Conservation (phyloP, 441 rosid genomes). For the Pelargonium citronellum region DNA sequence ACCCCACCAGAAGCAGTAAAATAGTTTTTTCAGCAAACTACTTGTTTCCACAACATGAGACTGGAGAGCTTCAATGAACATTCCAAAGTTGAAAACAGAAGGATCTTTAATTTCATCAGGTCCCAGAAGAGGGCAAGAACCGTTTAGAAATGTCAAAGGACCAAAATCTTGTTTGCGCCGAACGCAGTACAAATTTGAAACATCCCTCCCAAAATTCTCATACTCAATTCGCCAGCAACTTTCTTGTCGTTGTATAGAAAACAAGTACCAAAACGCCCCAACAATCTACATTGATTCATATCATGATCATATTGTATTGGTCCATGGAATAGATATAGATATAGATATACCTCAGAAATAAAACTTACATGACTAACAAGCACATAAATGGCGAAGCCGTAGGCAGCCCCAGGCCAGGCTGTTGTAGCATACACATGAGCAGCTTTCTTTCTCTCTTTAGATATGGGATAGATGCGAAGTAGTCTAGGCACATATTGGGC, state of each 20-base stretch:
- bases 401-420: constrained; percentile 85
- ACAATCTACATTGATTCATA: no score
- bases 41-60: constrained; percentile 43
- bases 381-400: constrained; percentile 71
- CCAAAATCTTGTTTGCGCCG: background rate
- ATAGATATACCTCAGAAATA: background rate
- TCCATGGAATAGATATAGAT: background rate
- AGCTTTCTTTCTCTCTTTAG: constrained; percentile 46
- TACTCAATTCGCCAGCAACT: constrained; percentile 53
- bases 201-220: rapidly evolving
- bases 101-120: constrained; percentile 32
- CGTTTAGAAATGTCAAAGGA: constrained; percentile 9
- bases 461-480: constrained; percentile 46
- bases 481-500: constrained; percentile 68
- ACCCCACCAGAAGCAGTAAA: constrained; percentile 96
- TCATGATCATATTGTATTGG: no score
- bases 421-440: constrained; percentile 74
- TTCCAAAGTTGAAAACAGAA: constrained; percentile 64
- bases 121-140: constrained; percentile 33
- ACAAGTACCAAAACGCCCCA: constrained; percentile 82
- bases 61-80: constrained; percentile 54
- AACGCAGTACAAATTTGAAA: constrained; percentile 27
- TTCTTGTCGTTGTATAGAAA: constrained; percentile 57
- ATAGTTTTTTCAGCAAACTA: constrained; percentile 51
- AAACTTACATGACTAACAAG: constrained; percentile 81